Evolutionary conservation across 768 basidiomycete species (phyloP), one percentile per base, ranked within the genome.

Genomic region (Phaeolepiota aurea): DNA sequence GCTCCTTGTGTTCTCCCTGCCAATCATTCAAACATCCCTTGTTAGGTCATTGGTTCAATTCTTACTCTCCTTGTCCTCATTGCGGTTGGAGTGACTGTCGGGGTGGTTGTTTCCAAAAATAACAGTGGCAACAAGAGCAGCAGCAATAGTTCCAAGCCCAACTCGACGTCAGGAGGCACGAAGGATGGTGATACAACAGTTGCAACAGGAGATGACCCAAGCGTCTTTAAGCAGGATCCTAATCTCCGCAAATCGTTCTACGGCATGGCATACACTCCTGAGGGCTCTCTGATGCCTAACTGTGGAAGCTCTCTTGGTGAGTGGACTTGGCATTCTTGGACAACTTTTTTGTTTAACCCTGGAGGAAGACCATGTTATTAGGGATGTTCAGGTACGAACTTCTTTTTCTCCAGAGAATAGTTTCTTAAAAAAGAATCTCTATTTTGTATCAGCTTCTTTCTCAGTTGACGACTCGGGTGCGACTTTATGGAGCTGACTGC

Each of bases 401-500:
- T 41, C 37, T 15, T 32, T 23, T 19, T 30, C 20, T 21, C 11
- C 4, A 32, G 25, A 7, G 19, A 14, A 32, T 32, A 18, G 13
- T 4, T 42, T 25, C 34, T 34, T 57, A 46, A 52, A n/a, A n/a
- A n/a, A n/a, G n/a, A n/a, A 49, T 35, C 21, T 25, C 10, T 32
- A 15, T 44, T 28, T 22, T 42, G 12, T 1, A 22, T 9, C 47
- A 88, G 83, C 65, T 89, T 30, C 58, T 94, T 46, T 91, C 90
- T 22, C 91, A 94, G 63, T 62, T 94, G 14, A 94, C 91, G 1
- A 71, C 68, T 56, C 77, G 77, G 20, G 63, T 89, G 44, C 85
- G 86, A 49, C 68, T 92, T 38, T 94, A 93, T 55, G 88, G 90
- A 14, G 76, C 87, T 13, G 87, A 89, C 61, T 90, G 87, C 55